These are phyloP conservation scores for Tetracladium setigerum DNA, from an alignment of 495 filamentous ascomycete species.

Conservation along the genomic window DNA sequence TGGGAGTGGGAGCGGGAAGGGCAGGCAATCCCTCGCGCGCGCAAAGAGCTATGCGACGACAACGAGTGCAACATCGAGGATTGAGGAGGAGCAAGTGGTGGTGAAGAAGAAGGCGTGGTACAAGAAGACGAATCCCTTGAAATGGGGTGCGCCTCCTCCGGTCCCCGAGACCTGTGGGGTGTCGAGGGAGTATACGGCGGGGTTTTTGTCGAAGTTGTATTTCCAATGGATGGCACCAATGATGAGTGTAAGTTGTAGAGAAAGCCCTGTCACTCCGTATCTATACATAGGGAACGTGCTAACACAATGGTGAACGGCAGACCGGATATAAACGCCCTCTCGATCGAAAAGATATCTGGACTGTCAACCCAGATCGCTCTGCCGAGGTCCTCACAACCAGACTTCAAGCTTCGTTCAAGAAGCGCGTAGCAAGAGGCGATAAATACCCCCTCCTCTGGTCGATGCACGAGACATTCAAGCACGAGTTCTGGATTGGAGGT, in stretches of 20 bases:
- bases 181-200: slow-evolving; percentile 50
- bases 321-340: slow-evolving; percentile 78
- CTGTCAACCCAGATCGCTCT: slow-evolving; percentile 72
- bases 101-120: slow-evolving; percentile 47
- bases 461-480: slow-evolving; percentile 78
- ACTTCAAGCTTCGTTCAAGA: slow-evolving; percentile 58
- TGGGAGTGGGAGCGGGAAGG: background rate
- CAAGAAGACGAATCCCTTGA: slow-evolving; percentile 53
- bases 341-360: slow-evolving; percentile 80
- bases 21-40: background rate
- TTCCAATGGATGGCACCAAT: slow-evolving; percentile 65
- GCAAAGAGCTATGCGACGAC: slow-evolving; percentile 20
- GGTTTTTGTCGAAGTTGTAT: slow-evolving; percentile 50
- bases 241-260: slow-evolving; percentile 46
- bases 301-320: slow-evolving; percentile 23
- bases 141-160: slow-evolving; percentile 50
- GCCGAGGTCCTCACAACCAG: slow-evolving; percentile 58
- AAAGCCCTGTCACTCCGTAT: background rate
- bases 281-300: slow-evolving; percentile 3
- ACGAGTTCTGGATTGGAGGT: slow-evolving; percentile 79
- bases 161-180: slow-evolving; percentile 47
- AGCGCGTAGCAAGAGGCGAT: slow-evolving; percentile 54
- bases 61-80: slow-evolving; percentile 16
- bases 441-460: slow-evolving; percentile 73
- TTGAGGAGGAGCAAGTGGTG: slow-evolving; percentile 2